Base-by-base conservation (phyloP, 2,329 filamentous ascomycete species). In the Sclerotiophoma versabilis region DNA sequence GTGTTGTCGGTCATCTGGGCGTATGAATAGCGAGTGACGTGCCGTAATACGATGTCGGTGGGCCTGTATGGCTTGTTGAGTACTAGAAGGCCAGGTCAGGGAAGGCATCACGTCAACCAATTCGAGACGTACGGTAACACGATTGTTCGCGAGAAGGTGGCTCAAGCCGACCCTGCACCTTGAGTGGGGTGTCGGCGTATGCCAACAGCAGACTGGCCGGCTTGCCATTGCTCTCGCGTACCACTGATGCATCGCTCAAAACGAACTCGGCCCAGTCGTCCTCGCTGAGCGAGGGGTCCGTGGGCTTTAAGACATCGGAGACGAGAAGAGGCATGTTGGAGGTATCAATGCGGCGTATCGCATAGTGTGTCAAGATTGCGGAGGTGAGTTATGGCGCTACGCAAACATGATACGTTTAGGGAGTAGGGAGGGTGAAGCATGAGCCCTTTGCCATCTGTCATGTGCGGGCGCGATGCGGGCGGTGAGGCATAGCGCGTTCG, bases 221-320 rank as follows among this genome's bases (percentile, higher is more conserved):
- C 30, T 65, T 63, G 8, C 69, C 68, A n/a, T 80, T 80, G 23
- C 74, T 72, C 25, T 83, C 82, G 60, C 86, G 79, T 58, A 84
- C 81, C n/a, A 91, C 80, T 15, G 83, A 79, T 30, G 83, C 87
- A 66, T 90, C 81, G 43, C 70, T 78, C 34, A 92, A 77, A 5
- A 84, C 77, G 66, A 89, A 90, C 42, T 81, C 81, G 3, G 86
- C 84, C 80, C 85, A 89, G 14, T 84, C 74, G 62, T 84, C 77
- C 47, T 79, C 60, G 9, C 68, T 59, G 10, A 77, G 62, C 30
- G 75, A 66, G 33, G 75, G 73, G 59, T 77, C 72, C 45, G 74
- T 70, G 4, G 78, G 75, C 53, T 68, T 71, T 49, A 82, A 73
- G 52, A 81, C 58, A 11, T 75, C 65, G 56, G 64, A 60, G 52